Evolutionary conservation across 768 basidiomycete genomes (phyloP).

Genomic region (Postia placenta): DNA sequence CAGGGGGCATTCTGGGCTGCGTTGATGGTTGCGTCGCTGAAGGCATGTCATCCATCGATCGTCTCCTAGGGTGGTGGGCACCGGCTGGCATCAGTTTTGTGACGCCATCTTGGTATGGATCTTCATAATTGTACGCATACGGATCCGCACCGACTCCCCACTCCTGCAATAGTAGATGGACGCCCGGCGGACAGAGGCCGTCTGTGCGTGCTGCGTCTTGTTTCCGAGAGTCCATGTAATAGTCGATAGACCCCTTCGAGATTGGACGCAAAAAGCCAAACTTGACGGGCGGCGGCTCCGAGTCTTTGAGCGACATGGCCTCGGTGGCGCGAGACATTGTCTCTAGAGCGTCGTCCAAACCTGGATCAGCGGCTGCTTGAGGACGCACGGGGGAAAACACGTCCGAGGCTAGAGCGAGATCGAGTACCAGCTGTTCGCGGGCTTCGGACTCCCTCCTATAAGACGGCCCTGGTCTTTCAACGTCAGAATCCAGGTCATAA

Average conservation of each 20-base stretch:
- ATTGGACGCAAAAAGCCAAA: constrained; percentile 61
- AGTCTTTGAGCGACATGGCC: constrained; percentile 42
- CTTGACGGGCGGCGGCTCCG: constrained; percentile 47
- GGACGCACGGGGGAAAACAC: constrained; percentile 47
- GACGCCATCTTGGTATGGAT: constrained; percentile 42
- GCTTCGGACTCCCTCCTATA: constrained; percentile 46
- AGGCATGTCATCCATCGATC: too few relatives aligned
- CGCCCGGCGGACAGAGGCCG: constrained; percentile 40
- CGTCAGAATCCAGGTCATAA: constrained; percentile 37
- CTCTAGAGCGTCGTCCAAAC: constrained; percentile 36
- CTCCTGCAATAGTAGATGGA: constrained; percentile 58
- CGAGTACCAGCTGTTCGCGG: constrained; percentile 55
- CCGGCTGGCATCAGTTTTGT: too few relatives aligned
- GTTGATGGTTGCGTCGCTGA: not conserved
- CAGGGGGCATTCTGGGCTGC: constrained; percentile 28
- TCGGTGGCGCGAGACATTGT: constrained; percentile 48
- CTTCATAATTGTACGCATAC: constrained; percentile 41
- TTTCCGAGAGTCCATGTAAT: constrained; percentile 12
- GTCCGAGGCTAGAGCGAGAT: constrained; percentile 53
- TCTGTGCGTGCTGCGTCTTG: not conserved
- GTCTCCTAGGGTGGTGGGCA: too few relatives aligned
- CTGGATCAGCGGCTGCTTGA: constrained; percentile 15
- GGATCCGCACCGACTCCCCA: constrained; percentile 59
- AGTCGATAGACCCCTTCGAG: constrained; percentile 27
- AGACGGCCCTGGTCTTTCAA: constrained; percentile 33